Evolutionary conservation across 2,329 filamentous ascomycete species (phyloP), one percentile per base, ranked within the genome.

Genomic region (Fusarium nelsonii): DNA sequence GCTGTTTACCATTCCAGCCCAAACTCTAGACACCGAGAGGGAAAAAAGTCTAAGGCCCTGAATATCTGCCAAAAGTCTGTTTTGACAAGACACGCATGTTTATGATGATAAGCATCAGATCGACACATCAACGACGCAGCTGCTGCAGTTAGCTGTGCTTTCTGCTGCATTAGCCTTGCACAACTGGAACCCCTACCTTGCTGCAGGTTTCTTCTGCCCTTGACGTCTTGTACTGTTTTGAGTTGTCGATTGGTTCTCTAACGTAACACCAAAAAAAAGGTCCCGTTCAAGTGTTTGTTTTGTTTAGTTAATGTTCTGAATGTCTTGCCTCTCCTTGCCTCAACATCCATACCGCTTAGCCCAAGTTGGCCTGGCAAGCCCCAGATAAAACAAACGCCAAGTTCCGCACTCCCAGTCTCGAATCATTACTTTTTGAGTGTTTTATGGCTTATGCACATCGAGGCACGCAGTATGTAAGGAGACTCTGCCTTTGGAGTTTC

Each of bases 241-340:
- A 45, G 50, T 54, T 71, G 43, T 43, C 43, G 37, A 69, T 65
- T 65, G 60, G 64, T 45, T 41, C 53, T 45, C 40, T 59, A 53
- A 52, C 49, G 53, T 52, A 66, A 51, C 54, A 50, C 58, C 32
- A 51, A 30, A 23, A 58, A 26, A 58, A 45, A 37, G 34, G 20
- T 30, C 40, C 56, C 40, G 48, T 44, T 49, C 32, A 52, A 60
- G 46, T 23, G 50, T 66, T 64, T 71, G 44, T 63, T 53, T 69
- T 65, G 50, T 51, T 60, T 66, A 60, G 50, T 43, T 37, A 45
- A 33, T 69, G 57, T 70, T 69, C 65, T 73, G 46, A 52, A 66
- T 72, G 70, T 70, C 68, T 71, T 52, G 58, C 68, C 36, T 68
- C 71, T 74, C 71, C 71, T 73, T 73, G 68, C 71, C 63, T 73